Conservation (phyloP, 75 land plant genomes). For the Larix kaempferi region DNA sequence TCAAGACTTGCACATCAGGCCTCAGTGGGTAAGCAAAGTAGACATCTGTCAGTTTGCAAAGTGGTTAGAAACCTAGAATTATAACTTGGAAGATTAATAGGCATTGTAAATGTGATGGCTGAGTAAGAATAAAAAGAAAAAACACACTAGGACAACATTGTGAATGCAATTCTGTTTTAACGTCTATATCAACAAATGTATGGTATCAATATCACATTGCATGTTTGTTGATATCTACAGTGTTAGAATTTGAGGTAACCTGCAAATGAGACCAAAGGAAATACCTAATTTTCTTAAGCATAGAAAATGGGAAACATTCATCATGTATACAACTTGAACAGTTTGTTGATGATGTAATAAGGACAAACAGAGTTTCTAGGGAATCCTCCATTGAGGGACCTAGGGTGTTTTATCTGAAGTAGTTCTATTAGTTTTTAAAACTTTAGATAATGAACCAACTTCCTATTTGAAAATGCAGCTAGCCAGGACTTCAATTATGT, state of each 20-base stretch:
- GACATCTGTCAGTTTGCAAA: constrained; percentile 61
- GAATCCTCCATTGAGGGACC: no score
- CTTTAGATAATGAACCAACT: background rate
- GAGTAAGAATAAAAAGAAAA: background rate
- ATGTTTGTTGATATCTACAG: background rate
- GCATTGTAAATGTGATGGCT: background rate
- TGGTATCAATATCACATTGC: background rate
- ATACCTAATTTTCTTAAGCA: constrained; percentile 3
- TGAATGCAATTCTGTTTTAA: background rate
- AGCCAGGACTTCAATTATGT: background rate
- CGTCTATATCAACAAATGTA: background rate
- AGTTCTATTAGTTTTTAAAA: no score
- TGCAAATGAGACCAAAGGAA: background rate
- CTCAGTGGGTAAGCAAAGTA: constrained; percentile 88
- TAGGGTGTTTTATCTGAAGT: no score
- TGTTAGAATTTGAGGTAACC: background rate
- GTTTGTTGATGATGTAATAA: no score
- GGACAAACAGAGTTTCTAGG: no score
- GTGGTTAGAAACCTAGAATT: background rate
- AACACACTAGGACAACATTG: background rate
- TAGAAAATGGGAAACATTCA: no score
- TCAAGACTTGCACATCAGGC: constrained; percentile 79
- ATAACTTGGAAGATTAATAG: background rate
- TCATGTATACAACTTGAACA: no score
- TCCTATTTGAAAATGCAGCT: background rate